phyloP scores from a whole-genome alignment of 176 grass and related monocot species.

The Secale cereale region DNA sequence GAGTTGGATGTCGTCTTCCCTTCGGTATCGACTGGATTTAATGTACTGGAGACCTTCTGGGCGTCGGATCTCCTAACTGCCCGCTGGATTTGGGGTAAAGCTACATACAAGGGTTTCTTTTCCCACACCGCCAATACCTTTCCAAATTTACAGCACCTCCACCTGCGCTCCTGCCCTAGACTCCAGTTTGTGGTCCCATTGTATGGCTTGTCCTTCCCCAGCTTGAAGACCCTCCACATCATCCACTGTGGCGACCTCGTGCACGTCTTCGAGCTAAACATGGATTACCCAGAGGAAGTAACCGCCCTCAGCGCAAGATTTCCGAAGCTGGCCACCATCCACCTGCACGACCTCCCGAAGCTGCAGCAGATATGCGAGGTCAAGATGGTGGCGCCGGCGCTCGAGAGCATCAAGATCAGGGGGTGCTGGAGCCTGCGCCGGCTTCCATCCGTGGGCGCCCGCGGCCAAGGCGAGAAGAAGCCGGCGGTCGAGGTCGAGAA shows the following conservation, averaged over 20 bases:
- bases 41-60: background rate
- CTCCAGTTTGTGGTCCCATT: background rate
- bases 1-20: background rate
- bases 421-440: slow-evolving; percentile 10
- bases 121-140: too few relatives aligned
- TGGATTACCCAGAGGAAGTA: background rate
- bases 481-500: slow-evolving; percentile 2
- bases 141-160: background rate
- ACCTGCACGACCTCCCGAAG: slow-evolving; percentile 21
- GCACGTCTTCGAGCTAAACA: background rate
- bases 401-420: background rate
- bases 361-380: background rate
- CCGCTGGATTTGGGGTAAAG: background rate
- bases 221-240: slow-evolving; percentile 19
- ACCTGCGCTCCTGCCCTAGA: background rate
- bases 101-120: background rate
- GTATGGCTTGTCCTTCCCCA: background rate
- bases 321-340: background rate
- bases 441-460: background rate
- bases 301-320: background rate
- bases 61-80: background rate
- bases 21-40: too few relatives aligned
- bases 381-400: background rate
- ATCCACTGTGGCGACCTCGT: slow-evolving; percentile 6
- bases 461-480: background rate